Evolutionary conservation across 371 early-diverging fungal genomes (phyloP).

Genomic region (Mucor lusitanicus): DNA sequence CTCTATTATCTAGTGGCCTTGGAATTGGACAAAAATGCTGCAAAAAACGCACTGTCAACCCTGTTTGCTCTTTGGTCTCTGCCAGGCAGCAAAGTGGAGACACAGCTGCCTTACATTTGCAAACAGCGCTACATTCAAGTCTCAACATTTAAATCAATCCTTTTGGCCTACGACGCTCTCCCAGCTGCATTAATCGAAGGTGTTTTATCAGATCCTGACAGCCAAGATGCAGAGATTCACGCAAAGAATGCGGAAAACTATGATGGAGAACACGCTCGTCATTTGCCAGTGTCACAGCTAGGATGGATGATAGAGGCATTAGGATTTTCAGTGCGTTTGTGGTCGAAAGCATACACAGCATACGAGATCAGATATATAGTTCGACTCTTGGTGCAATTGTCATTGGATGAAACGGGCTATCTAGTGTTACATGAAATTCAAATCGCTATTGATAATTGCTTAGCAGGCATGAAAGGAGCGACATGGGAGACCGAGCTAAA

Average conservation of each 20-base stretch:
- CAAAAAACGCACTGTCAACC: slow-evolving; percentile 35
- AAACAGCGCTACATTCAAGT: slow-evolving; percentile 18
- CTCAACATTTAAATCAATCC: slow-evolving; percentile 9
- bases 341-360: slow-evolving; percentile 33
- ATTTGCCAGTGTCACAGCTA: slow-evolving; percentile 33
- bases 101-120: slow-evolving; percentile 9
- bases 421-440: slow-evolving; percentile 32
- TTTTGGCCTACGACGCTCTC: slow-evolving; percentile 10
- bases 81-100: slow-evolving; percentile 17
- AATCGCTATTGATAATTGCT: slow-evolving; percentile 29
- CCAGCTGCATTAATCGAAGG: slow-evolving; percentile 5
- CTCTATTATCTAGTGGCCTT: slow-evolving; percentile 29
- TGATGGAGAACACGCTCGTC: not conserved
- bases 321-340: slow-evolving; percentile 34
- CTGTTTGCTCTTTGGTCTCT: slow-evolving; percentile 31
- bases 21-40: slow-evolving; percentile 26
- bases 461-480: slow-evolving; percentile 13
- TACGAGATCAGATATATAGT: slow-evolving; percentile 24
- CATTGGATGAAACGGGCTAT: slow-evolving; percentile 29
- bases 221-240: not conserved
- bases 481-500: slow-evolving; percentile 28
- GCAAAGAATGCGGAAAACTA: not conserved
- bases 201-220: not conserved
- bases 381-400: slow-evolving; percentile 31
- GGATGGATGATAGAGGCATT: slow-evolving; percentile 35